Percentiles rank a stretch among this genome's conserved stretches.
Evolutionary conservation across 768 basidiomycete species (phyloP).

Genomic region (Mycena kentingensis): DNA sequence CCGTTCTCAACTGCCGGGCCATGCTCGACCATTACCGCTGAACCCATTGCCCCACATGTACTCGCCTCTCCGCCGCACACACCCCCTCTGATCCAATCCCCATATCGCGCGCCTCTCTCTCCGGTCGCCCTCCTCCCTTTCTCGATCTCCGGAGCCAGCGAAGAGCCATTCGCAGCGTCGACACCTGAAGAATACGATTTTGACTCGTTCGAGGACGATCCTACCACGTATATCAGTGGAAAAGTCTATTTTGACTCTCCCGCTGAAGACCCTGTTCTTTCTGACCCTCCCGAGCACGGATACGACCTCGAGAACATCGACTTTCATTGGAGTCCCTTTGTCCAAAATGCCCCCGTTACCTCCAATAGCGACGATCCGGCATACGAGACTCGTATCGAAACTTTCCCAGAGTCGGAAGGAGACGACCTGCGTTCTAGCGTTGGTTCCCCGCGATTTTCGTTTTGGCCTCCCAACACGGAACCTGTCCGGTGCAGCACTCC

Average conservation of each 20-base stretch:
- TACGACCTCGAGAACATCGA: constrained; percentile 48
- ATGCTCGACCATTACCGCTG: constrained; percentile 18
- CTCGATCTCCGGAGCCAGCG: too few species aligned
- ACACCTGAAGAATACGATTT: too few species aligned
- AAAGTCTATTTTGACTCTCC: constrained; percentile 55
- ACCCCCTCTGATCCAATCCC: neutral
- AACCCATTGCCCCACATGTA: constrained; percentile 3
- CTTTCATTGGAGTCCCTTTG: constrained; percentile 61
- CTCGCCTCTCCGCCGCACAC: constrained; percentile 19
- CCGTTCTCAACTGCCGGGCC: constrained; percentile 34
- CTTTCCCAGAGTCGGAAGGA: constrained; percentile 16
- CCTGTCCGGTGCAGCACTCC: neutral
- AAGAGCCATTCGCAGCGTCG: too few species aligned
- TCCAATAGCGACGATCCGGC: constrained; percentile 16
- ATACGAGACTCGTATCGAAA: constrained; percentile 15
- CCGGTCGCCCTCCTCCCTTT: too few species aligned
- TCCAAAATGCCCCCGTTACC: constrained; percentile 28
- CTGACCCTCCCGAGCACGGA: constrained; percentile 34
- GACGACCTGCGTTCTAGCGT: constrained; percentile 8
- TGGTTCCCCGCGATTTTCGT: neutral
- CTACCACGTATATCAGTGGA: too few species aligned
- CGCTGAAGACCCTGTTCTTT: constrained; percentile 49
- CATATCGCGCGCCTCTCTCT: too few species aligned
- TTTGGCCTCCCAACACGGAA: constrained; percentile 4
- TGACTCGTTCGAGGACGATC: too few species aligned